These are phyloP conservation scores for Tetrastigma voinierianum DNA, from an alignment of 164 flowering plant species.

Conservation along the genomic window DNA sequence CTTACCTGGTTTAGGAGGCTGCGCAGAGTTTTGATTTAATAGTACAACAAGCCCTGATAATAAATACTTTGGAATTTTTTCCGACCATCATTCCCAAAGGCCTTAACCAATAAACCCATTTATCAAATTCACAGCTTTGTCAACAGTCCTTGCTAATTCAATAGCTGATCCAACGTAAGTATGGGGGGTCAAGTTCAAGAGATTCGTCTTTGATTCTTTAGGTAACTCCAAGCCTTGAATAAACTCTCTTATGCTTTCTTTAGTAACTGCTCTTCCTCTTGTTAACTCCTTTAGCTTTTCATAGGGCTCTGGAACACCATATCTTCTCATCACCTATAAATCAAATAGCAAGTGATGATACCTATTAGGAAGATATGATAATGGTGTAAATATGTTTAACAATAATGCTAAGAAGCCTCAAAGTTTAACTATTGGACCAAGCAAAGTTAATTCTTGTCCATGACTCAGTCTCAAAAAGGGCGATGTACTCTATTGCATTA, in stretches of 20 bases:
- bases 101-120: conserved; percentile 21
- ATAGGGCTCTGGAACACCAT: conserved; percentile 90
- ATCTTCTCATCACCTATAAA: conserved; percentile 88
- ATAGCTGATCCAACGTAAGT: conserved; percentile 74
- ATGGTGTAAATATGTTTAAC: no score
- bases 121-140: conserved; percentile 28
- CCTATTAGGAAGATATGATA: no score
- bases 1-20: no score
- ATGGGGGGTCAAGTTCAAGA: conserved; percentile 70
- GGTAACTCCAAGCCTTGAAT: conserved; percentile 75
- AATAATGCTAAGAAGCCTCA: no score
- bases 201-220: conserved; percentile 52
- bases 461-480: no score
- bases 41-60: not conserved
- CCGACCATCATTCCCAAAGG: not conserved
- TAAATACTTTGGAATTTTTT: not conserved
- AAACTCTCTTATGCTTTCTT: conserved; percentile 72
- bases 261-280: conserved; percentile 76
- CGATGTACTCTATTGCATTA: no score
- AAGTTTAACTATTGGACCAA: no score
- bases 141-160: conserved; percentile 50
- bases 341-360: not conserved
- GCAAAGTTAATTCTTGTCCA: no score
- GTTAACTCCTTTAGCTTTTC: conserved; percentile 96
- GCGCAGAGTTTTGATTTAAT: no score